phyloP scores from a whole-genome alignment of 495 filamentous ascomycete species.

The Hypoxylon trugodes region DNA sequence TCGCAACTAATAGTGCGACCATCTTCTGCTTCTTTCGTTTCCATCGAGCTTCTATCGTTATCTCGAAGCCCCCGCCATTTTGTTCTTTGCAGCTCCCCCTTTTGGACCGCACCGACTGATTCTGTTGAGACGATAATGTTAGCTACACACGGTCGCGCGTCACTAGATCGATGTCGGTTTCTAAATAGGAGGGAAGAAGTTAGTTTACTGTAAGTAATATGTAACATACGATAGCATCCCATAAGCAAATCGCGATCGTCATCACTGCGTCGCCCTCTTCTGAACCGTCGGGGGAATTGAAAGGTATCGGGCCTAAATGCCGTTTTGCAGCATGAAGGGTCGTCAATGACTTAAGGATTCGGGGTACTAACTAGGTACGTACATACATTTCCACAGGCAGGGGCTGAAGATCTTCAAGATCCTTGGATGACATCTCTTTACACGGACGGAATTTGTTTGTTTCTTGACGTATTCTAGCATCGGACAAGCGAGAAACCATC shows the following conservation, averaged over 20 bases:
- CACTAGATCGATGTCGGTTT: constrained; percentile 22
- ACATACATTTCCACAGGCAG: constrained; percentile 18
- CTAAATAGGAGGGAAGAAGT: constrained; percentile 12
- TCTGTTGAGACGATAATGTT: constrained; percentile 19
- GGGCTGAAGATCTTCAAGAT: constrained; percentile 32
- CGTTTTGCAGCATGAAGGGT: constrained; percentile 10
- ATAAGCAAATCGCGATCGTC: constrained; percentile 33
- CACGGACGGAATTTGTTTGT: constrained; percentile 21
- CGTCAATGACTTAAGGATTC: constrained; percentile 24
- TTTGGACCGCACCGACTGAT: constrained; percentile 37
- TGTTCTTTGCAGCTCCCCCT: constrained; percentile 47
- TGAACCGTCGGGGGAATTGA: constrained; percentile 23
- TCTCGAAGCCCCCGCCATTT: constrained; percentile 40
- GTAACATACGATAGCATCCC: constrained; percentile 33
- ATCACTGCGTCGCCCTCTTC: constrained; percentile 12
- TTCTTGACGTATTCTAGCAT: neutral
- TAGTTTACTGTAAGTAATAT: constrained; percentile 37
- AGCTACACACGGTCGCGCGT: constrained; percentile 9
- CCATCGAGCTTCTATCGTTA: constrained; percentile 46
- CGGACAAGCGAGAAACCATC: constrained; percentile 10
- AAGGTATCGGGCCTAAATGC: constrained; percentile 30
- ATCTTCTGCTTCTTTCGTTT: constrained; percentile 35
- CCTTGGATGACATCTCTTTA: constrained; percentile 17
- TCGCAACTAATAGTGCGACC: too few relatives aligned
- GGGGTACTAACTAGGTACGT: neutral